Percentiles rank a stretch among this genome's conserved stretches.
These are phyloP conservation scores for Dothideomycetes sp. DNA, from an alignment of 2,329 filamentous ascomycete genomes.

Conservation along the genomic window DNA sequence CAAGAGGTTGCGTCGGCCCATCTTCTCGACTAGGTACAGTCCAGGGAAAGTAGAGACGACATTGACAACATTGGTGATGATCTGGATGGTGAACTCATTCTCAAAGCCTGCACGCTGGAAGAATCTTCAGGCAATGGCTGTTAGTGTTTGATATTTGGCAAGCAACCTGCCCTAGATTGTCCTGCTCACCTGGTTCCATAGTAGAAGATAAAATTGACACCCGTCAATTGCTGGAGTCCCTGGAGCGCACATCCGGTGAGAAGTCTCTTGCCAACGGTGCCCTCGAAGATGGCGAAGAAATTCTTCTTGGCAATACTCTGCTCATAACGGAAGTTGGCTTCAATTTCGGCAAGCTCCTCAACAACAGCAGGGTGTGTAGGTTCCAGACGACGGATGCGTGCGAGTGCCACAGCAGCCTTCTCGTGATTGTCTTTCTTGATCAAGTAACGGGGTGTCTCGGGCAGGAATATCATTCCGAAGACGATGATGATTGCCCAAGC, in stretches of 20 bases:
- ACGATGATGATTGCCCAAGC: slow-evolving; percentile 65
- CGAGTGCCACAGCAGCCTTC: slow-evolving; percentile 47
- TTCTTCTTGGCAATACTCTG: slow-evolving; percentile 8
- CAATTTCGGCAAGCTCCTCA: slow-evolving; percentile 15
- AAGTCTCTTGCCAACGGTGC: slow-evolving; percentile 33
- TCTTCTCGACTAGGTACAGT: slow-evolving; percentile 14
- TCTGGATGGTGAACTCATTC: slow-evolving; percentile 10
- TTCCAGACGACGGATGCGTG: slow-evolving; percentile 13
- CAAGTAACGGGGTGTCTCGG: slow-evolving; percentile 71
- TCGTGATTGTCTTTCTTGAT: slow-evolving; percentile 62
- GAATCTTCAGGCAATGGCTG: slow-evolving; percentile 9
- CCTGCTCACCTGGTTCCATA: too few relatives aligned
- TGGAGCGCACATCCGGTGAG: slow-evolving; percentile 28
- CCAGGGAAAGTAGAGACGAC: slow-evolving; percentile 17
- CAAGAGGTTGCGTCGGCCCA: slow-evolving; percentile 14
- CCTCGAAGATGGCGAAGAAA: slow-evolving; percentile 29
- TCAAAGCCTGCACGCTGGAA: slow-evolving; percentile 1
- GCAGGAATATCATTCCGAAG: slow-evolving; percentile 58
- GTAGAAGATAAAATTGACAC: slow-evolving; percentile 26
- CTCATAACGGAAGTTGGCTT: slow-evolving; percentile 14
- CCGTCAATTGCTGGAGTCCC: slow-evolving; percentile 41
- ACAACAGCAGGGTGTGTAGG: slow-evolving; percentile 14
- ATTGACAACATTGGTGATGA: slow-evolving; percentile 16
- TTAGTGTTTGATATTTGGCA: too few relatives aligned
- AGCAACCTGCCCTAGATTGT: too few relatives aligned